These are phyloP conservation scores for Rhynchospora pubera DNA, from an alignment of 176 grass and related monocot genomes.

Conservation along the genomic window DNA sequence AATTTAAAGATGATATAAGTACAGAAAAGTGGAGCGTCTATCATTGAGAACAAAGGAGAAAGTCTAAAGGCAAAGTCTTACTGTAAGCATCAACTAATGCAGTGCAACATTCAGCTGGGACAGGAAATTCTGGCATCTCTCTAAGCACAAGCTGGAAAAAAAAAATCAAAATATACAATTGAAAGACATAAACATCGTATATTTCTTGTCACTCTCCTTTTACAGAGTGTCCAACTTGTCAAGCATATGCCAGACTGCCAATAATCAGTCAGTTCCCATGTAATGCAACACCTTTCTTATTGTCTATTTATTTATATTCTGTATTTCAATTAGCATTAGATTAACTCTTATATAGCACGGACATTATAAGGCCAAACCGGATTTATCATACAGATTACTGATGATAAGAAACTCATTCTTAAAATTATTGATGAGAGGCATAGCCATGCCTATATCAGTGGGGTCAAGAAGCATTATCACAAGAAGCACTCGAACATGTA, in stretches of 20 bases:
- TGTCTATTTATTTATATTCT: neutral
- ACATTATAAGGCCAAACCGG: neutral
- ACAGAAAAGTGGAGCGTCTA: neutral
- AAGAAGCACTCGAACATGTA: neutral
- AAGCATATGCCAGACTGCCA: neutral
- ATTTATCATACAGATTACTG: neutral
- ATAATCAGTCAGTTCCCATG: neutral
- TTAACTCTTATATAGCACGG: neutral
- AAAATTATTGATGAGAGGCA: neutral
- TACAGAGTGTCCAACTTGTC: neutral
- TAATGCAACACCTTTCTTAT: neutral
- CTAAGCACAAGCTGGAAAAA: slow-evolving; percentile 75
- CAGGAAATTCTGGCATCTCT: slow-evolving; percentile 78
- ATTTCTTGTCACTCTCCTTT: neutral
- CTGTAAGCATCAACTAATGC: slow-evolving; percentile 75
- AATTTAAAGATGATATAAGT: neutral
- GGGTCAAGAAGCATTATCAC: neutral
- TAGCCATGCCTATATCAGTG: neutral
- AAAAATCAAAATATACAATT: slow-evolving; percentile 19
- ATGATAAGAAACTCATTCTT: neutral
- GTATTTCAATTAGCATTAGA: neutral
- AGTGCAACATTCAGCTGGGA: slow-evolving; percentile 85
- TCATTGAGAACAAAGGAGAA: neutral
- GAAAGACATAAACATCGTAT: neutral
- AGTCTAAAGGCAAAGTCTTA: slow-evolving; percentile 39